Percentiles rank a stretch among this genome's conserved stretches.
Conservation (phyloP, 805 yeast species). For the Wickerhamomyces silvicola region DNA sequence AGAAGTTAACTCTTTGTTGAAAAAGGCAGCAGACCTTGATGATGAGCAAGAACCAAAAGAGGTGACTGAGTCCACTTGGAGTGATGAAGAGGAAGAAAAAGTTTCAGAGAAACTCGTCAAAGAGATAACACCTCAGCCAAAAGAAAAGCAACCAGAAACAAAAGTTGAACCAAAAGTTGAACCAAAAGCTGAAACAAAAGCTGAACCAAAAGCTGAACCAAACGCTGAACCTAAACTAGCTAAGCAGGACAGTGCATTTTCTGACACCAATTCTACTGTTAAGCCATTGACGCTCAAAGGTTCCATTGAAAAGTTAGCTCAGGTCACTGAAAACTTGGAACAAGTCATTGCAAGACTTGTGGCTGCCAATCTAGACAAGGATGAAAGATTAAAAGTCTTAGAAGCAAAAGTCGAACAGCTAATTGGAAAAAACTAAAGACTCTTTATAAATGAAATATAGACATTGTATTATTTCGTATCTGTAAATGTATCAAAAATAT, state of each 20-base stretch:
- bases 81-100: constrained; percentile 25
- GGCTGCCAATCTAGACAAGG: constrained; percentile 55
- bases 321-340: constrained; percentile 53
- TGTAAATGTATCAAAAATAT: too few species aligned
- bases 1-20: constrained; percentile 40
- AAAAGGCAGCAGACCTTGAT: constrained; percentile 38
- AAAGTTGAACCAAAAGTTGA: constrained; percentile 12
- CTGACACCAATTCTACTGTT: constrained; percentile 13
- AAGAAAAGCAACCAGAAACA: constrained; percentile 13
- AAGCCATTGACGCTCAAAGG: constrained; percentile 61
- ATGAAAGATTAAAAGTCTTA: constrained; percentile 48
- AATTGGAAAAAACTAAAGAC: constrained; percentile 29
- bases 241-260: constrained; percentile 10
- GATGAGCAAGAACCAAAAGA: constrained; percentile 28
- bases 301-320: constrained; percentile 61
- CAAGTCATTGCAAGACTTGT: constrained; percentile 44
- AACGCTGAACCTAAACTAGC: constrained; percentile 9
- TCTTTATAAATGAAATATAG: background rate
- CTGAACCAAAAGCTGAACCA: constrained; percentile 7
- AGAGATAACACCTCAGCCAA: constrained; percentile 4
- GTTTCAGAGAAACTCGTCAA: constrained; percentile 7
- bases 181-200: constrained; percentile 15
- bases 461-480: too few species aligned
- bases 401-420: constrained; percentile 58
- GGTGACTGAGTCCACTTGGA: constrained; percentile 30